These are phyloP conservation scores for Fonsecaea multimorphosa DNA, from an alignment of 2,329 filamentous ascomycete species.

Conservation along the genomic window DNA sequence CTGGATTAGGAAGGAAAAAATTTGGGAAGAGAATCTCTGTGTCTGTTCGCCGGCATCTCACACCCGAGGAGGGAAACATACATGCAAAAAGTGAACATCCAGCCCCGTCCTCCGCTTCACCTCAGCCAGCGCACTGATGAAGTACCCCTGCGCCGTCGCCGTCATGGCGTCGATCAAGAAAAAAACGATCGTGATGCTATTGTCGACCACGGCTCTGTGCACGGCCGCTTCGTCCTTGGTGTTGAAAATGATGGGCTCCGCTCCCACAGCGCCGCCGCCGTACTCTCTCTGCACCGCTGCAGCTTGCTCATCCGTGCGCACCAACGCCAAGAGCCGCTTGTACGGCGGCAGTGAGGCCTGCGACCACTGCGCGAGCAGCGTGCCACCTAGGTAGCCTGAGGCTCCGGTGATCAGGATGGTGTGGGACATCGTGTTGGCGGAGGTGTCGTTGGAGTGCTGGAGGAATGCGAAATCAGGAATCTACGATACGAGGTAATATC, in stretches of 20 bases:
- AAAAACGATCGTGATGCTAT: slow-evolving; percentile 57
- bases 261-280: slow-evolving; percentile 43
- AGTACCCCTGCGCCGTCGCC: slow-evolving; percentile 44
- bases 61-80: no score
- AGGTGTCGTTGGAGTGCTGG: slow-evolving; percentile 32
- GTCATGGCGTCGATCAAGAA: slow-evolving; percentile 54
- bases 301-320: slow-evolving; percentile 55
- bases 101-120: slow-evolving; percentile 50
- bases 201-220: slow-evolving; percentile 47
- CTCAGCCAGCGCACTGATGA: slow-evolving; percentile 56
- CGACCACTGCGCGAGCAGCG: slow-evolving; percentile 50
- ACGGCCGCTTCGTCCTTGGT: slow-evolving; percentile 47
- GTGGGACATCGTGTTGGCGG: slow-evolving; percentile 47
- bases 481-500: no score
- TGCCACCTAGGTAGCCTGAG: slow-evolving; percentile 62
- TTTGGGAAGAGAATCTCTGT: no score
- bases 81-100: slow-evolving; percentile 59
- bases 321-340: slow-evolving; percentile 55
- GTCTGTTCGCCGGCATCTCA: no score
- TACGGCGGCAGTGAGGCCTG: slow-evolving; percentile 50
- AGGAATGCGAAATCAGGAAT: no score
- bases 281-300: slow-evolving; percentile 51
- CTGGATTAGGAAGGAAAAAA: no score
- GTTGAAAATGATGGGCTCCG: slow-evolving; percentile 52
- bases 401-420: slow-evolving; percentile 52